Percentiles rank a stretch among this genome's conserved stretches.
Evolutionary conservation across 148 eudicot genomes (phyloP).

Genomic region (Amaranthus palmeri): DNA sequence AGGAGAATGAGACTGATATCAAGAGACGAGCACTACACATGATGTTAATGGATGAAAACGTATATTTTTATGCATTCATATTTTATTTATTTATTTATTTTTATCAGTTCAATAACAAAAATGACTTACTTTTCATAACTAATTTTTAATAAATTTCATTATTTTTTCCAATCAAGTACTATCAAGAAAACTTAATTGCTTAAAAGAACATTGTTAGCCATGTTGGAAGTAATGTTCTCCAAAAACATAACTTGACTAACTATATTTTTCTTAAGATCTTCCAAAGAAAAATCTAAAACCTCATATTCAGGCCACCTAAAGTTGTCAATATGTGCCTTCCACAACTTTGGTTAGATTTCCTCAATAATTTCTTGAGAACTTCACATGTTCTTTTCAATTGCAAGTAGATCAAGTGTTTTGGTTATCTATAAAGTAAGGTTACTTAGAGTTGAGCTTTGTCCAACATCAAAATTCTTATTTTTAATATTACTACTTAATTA

Average conservation of each 20-base stretch:
- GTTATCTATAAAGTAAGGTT: conserved; percentile 42
- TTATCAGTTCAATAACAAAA: no score
- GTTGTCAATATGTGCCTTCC: conserved; percentile 47
- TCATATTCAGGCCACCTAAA: conserved; percentile 41
- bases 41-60: no score
- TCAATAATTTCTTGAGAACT: conserved; percentile 25
- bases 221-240: conserved; percentile 9
- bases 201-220: no score
- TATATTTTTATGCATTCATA: no score
- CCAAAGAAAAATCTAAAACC: conserved; percentile 40
- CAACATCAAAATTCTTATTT: neutral
- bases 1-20: no score
- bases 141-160: no score
- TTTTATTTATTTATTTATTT: no score
- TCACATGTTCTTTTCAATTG: conserved; percentile 34
- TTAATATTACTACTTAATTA: neutral
- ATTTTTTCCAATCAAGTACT: no score
- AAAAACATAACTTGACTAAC: conserved; percentile 24
- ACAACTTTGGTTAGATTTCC: conserved; percentile 39
- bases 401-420: conserved; percentile 34
- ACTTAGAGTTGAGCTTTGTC: conserved; percentile 1
- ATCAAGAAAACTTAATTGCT: no score
- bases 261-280: conserved; percentile 46
- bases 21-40: no score
- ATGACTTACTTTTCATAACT: no score